phyloP scores from a whole-genome alignment of 768 basidiomycete species.

The Trametes sanguinea region DNA sequence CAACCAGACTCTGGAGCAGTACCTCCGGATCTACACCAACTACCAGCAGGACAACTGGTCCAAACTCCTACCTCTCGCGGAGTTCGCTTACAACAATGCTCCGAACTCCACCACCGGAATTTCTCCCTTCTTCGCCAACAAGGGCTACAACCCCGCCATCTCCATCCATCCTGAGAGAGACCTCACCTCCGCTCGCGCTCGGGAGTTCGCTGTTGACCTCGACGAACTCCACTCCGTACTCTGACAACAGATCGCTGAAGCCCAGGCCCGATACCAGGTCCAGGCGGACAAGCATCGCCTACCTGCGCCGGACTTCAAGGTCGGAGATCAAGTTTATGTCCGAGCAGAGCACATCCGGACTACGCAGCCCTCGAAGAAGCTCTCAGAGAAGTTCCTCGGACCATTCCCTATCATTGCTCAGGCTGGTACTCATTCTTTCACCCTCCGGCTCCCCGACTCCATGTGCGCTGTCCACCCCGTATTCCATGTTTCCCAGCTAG shows the following conservation, averaged over 20 bases:
- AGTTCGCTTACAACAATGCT: too few relatives aligned
- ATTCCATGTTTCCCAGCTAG: constrained; percentile 27
- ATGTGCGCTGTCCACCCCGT: constrained; percentile 26
- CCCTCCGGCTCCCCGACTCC: constrained; percentile 25
- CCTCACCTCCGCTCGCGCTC: constrained; percentile 10
- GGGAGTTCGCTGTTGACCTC: constrained; percentile 28
- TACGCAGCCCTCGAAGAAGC: constrained; percentile 22
- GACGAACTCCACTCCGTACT: constrained; percentile 24
- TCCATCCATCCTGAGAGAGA: constrained; percentile 15
- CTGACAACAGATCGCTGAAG: constrained; percentile 18
- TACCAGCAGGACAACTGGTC: neutral
- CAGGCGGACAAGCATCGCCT: constrained; percentile 6
- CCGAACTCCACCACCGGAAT: neutral
- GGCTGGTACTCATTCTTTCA: constrained; percentile 26
- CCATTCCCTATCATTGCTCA: constrained; percentile 28
- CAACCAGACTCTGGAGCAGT: constrained; percentile 16
- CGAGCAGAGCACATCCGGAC: neutral
- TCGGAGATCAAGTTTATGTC: constrained; percentile 4
- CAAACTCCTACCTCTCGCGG: neutral
- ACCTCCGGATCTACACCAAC: constrained; percentile 32
- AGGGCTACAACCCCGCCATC: constrained; percentile 17
- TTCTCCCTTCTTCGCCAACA: constrained; percentile 8
- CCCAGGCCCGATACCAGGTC: constrained; percentile 17
- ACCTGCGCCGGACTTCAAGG: constrained; percentile 2
- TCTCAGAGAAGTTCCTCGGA: constrained; percentile 27